Percentiles rank a stretch among this genome's conserved stretches.
Evolutionary conservation across 176 grass and related monocot genomes (phyloP).

Genomic region (Eremochloa ophiuroides): DNA sequence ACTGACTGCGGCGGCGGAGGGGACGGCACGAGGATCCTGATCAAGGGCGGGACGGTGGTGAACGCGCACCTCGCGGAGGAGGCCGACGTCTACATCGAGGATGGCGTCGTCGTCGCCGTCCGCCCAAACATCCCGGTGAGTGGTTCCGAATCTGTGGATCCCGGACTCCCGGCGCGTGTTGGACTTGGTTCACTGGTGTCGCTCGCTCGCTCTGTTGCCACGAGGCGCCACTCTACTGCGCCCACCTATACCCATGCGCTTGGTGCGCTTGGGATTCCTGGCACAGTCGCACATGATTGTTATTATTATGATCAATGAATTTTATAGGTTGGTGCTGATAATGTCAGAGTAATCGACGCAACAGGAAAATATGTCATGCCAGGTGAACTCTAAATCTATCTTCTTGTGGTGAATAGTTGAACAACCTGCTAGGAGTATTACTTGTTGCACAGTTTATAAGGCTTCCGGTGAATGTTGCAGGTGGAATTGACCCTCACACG

Average conservation of each 20-base stretch:
- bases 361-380: conserved; percentile 98
- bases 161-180: neutral
- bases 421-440: neutral
- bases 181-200: neutral
- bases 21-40: conserved; percentile 62
- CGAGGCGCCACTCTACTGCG: neutral
- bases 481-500: conserved; percentile 95
- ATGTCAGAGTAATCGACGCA: conserved; percentile 83
- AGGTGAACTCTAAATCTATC: conserved; percentile 41
- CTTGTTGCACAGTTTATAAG: conserved; percentile 17
- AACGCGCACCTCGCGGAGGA: conserved; percentile 77
- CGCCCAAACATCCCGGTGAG: conserved; percentile 72
- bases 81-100: conserved; percentile 91
- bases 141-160: conserved; percentile 13
- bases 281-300: neutral
- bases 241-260: neutral
- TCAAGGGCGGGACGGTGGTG: conserved; percentile 93
- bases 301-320: neutral
- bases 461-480: conserved; percentile 39
- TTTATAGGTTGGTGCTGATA: conserved; percentile 60
- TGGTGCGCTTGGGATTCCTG: neutral
- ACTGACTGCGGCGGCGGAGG: conserved; percentile 30
- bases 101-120: conserved; percentile 72
- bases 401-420: neutral
- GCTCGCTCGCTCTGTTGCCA: neutral